Base-by-base conservation (phyloP, 1,284 basidiomycete species). In the Cystobasidium slooffiae region DNA sequence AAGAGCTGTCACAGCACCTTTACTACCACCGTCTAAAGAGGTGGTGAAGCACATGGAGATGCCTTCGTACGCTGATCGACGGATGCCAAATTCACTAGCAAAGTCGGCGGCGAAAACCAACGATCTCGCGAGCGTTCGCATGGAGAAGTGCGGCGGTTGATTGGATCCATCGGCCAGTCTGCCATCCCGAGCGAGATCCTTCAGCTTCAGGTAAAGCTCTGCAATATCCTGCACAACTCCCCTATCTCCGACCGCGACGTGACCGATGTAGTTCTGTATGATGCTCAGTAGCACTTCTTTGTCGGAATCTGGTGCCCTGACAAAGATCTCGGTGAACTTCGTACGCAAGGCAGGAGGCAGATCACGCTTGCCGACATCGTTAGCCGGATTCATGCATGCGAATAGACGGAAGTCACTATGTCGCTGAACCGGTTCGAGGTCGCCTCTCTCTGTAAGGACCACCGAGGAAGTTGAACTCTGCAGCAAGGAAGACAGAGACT, bases 321-420 rank as follows among this genome's bases (percentile, higher is more conserved):
- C 95, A 80, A 96, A 95, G 65, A 99, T 88, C 83, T 99, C 97
- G 1, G 94, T 98, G 84, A 99, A 99, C 43, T 92, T 89, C 7
- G 91, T 89, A 46, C 96, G 90, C 59, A 99, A 90, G 78, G 91
- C 91, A 0, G 91, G 89, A 10, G 94, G 93, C 0, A 99, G 88
- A 79, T 98, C 96, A 80, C 94, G 96, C 86, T 99, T 99, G 68
- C 97, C 97, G 22, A 98, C 93, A 78, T 99, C 97, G 1, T 96
- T 99, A 0, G 97, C 97, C 1, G 97, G 97, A 81, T 99, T 99
- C 97, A 99, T 99, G 82, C 97, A 99, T 1, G 94, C 95, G 80
- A 99, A 99, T 8, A 99, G 85, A 37, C 96, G 91, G 84, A 99
- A 99, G 79, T 97, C 90, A 20, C 93, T 89, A 82, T 99, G 97